A percentile compares a stretch with the other conserved stretches of the same genome.
Evolutionary conservation across 2,329 filamentous ascomycete genomes (phyloP).

Genomic region (Fonsecaea erecta): DNA sequence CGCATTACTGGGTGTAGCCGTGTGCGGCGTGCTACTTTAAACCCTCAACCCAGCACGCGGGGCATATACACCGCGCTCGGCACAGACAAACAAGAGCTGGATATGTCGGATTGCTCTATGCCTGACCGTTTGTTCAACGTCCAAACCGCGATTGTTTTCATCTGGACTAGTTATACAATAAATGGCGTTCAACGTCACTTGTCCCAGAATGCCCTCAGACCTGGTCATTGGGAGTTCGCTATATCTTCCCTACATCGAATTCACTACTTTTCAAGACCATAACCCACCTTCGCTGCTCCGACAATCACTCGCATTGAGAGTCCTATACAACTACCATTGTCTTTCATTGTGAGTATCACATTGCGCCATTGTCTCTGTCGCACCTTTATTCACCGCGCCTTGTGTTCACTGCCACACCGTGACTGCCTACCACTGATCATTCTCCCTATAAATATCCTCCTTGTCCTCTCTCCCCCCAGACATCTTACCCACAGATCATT

Average conservation of each 20-base stretch:
- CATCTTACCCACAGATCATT: neutral
- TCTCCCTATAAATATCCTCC: conserved; percentile 13
- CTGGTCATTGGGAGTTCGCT: conserved; percentile 2
- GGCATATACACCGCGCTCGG: neutral
- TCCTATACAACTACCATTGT: neutral
- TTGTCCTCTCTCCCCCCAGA: neutral
- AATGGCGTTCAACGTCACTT: neutral
- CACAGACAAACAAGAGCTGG: neutral
- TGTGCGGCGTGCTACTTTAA: conserved; percentile 8
- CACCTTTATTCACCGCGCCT: neutral
- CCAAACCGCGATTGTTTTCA: neutral
- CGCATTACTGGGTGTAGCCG: no score
- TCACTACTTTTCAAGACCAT: neutral
- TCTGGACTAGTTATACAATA: neutral
- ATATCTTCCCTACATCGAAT: neutral
- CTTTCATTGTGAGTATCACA: neutral
- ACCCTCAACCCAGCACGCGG: neutral
- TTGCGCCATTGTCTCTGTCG: neutral
- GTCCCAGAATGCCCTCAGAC: neutral
- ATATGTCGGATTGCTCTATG: neutral
- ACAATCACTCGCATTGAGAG: neutral
- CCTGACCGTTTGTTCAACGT: conserved; percentile 3
- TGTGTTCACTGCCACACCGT: neutral
- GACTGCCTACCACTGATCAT: neutral
- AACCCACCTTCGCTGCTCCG: neutral